phyloP scores from a whole-genome alignment of 2,329 filamentous ascomycete species.

The Pseudogymnoascus sp. region DNA sequence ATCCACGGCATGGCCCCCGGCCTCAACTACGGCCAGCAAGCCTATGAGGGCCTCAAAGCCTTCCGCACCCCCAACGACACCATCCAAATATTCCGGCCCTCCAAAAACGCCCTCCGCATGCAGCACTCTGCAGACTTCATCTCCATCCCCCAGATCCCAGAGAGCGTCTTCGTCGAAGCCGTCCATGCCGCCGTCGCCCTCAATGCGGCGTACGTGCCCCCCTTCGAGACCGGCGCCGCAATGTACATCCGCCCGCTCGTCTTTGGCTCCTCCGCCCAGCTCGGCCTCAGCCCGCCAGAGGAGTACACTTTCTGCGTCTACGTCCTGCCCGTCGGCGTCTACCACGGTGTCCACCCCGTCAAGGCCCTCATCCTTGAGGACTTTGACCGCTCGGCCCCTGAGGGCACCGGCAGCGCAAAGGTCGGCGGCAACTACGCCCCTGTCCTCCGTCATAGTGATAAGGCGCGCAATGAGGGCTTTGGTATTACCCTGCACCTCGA shows the following conservation, averaged over 20 bases:
- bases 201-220: slow-evolving; percentile 87
- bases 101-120: slow-evolving; percentile 75
- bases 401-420: slow-evolving; percentile 86
- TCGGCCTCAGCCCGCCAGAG: slow-evolving; percentile 78
- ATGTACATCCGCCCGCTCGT: slow-evolving; percentile 89
- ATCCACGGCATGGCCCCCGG: slow-evolving; percentile 93
- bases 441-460: slow-evolving; percentile 79
- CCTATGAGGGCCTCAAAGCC: slow-evolving; percentile 96
- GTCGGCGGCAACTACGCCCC: slow-evolving; percentile 94
- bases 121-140: slow-evolving; percentile 76
- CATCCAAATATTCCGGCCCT: slow-evolving; percentile 82
- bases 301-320: slow-evolving; percentile 89
- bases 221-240: slow-evolving; percentile 76
- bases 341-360: slow-evolving; percentile 85
- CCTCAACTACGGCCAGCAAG: slow-evolving; percentile 95
- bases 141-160: slow-evolving; percentile 72
- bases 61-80: slow-evolving; percentile 67
- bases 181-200: slow-evolving; percentile 73
- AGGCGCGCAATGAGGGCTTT: slow-evolving; percentile 66
- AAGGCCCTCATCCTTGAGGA: slow-evolving; percentile 81
- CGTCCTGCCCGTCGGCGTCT: slow-evolving; percentile 85
- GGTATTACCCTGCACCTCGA: slow-evolving; percentile 95
- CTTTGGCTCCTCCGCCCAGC: slow-evolving; percentile 78
- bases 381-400: slow-evolving; percentile 87
- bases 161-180: slow-evolving; percentile 64